Conservation (phyloP, 2,329 filamentous ascomycete species). For the Fusarium redolens region DNA sequence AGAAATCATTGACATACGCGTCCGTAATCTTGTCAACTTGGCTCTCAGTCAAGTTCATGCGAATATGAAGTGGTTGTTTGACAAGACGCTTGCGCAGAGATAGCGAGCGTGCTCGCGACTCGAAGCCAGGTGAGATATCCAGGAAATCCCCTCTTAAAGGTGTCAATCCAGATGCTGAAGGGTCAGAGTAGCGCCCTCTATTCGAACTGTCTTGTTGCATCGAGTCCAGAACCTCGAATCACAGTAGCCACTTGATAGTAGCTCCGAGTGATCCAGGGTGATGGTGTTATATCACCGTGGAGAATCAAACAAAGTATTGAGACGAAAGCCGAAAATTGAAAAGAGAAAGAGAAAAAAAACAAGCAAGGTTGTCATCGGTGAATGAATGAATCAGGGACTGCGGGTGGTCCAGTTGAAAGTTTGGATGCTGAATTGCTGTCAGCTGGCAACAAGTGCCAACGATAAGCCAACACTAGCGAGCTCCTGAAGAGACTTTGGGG, state of each 20-base stretch:
- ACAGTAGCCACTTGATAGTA: slow-evolving; percentile 13
- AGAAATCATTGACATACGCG: slow-evolving; percentile 50
- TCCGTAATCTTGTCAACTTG: slow-evolving; percentile 62
- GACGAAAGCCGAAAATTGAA: background rate
- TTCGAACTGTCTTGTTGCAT: slow-evolving; percentile 36
- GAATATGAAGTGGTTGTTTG: slow-evolving; percentile 57
- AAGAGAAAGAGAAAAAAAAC: background rate
- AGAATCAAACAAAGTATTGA: background rate
- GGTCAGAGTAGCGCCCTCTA: slow-evolving; percentile 40
- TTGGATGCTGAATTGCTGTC: background rate
- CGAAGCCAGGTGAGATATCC: slow-evolving; percentile 44
- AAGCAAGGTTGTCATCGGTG: background rate
- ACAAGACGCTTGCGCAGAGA: slow-evolving; percentile 50
- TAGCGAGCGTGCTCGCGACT: slow-evolving; percentile 48
- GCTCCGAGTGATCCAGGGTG: background rate
- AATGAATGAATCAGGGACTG: background rate
- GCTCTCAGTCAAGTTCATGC: slow-evolving; percentile 61
- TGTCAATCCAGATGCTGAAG: slow-evolving; percentile 39
- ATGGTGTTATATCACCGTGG: background rate
- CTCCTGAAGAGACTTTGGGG: no score
- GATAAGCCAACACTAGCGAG: background rate
- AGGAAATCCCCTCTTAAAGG: slow-evolving; percentile 54
- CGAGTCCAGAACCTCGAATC: slow-evolving; percentile 3
- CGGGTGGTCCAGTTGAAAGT: background rate
- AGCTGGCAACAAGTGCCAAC: slow-evolving; percentile 14